phyloP scores from a whole-genome alignment of 352 stramenopile genomes.

The Globisporangium cystogenes region DNA sequence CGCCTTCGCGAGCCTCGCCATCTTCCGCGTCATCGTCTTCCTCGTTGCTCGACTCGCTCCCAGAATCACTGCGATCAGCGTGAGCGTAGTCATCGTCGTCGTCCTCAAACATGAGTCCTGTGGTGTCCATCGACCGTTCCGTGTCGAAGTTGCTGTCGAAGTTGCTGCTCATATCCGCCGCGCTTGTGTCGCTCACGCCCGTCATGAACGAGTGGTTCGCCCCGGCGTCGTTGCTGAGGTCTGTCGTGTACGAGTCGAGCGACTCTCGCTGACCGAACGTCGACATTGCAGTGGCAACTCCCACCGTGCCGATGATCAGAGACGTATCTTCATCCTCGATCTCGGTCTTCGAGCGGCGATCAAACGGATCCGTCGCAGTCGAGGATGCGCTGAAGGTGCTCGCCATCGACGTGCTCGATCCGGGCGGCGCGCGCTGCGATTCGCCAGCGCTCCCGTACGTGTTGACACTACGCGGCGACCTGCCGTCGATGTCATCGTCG shows the following conservation, averaged over 20 bases:
- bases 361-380: slow-evolving; percentile 36
- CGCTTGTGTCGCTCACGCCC: slow-evolving; percentile 11
- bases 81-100: slow-evolving; percentile 1
- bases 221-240: slow-evolving; percentile 3
- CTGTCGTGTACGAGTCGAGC: slow-evolving; percentile 15
- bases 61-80: background rate
- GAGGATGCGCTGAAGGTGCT: slow-evolving; percentile 32
- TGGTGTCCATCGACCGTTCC: slow-evolving; percentile 1
- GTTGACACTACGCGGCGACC: slow-evolving; percentile 6
- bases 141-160: slow-evolving; percentile 7
- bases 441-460: background rate
- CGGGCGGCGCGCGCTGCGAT: slow-evolving; percentile 21
- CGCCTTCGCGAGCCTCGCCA: slow-evolving; percentile 8
- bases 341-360: slow-evolving; percentile 37
- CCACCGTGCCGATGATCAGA: background rate
- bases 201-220: slow-evolving; percentile 10
- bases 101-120: slow-evolving; percentile 4
- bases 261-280: slow-evolving; percentile 8
- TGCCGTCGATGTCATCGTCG: slow-evolving; percentile 14
- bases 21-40: background rate
- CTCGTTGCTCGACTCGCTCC: background rate
- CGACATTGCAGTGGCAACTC: background rate
- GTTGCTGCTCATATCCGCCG: slow-evolving; percentile 1
- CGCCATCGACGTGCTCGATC: slow-evolving; percentile 38
- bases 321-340: slow-evolving; percentile 16